Conservation (phyloP, 2,329 filamentous ascomycete species). For the Penicillium concentricum region DNA sequence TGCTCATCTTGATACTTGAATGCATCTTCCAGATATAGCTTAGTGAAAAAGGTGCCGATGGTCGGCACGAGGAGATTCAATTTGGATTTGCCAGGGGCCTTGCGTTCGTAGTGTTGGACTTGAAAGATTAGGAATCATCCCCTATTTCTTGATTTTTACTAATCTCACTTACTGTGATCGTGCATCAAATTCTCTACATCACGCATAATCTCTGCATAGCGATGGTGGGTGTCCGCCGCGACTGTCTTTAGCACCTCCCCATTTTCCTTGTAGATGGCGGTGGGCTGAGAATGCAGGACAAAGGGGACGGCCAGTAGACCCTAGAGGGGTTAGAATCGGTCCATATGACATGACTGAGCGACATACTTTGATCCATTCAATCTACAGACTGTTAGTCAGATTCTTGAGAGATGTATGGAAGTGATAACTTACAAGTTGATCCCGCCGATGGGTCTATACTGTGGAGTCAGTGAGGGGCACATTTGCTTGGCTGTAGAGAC, state of each 20-base stretch:
- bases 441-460: conserved; percentile 75
- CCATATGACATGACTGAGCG: background rate
- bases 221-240: conserved; percentile 75
- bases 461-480: conserved; percentile 35
- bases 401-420: background rate
- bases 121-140: conserved; percentile 1
- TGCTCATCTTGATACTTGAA: conserved; percentile 87
- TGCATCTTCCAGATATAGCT: conserved; percentile 79
- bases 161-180: conserved; percentile 70
- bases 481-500: background rate
- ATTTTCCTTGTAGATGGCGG: conserved; percentile 73
- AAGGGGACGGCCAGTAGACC: conserved; percentile 91
- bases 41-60: conserved; percentile 91
- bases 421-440: conserved; percentile 68
- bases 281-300: conserved; percentile 92
- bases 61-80: conserved; percentile 87
- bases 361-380: conserved; percentile 86
- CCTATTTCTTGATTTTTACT: too few relatives aligned
- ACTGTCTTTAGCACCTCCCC: conserved; percentile 66
- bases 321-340: conserved; percentile 26
- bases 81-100: conserved; percentile 73
- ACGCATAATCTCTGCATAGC: conserved; percentile 92
- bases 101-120: conserved; percentile 74
- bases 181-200: conserved; percentile 91
- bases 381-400: conserved; percentile 37